Evolutionary conservation across 768 basidiomycete genomes (phyloP), one percentile per base, ranked within the genome.

Genomic region (Calocera viscosa): DNA sequence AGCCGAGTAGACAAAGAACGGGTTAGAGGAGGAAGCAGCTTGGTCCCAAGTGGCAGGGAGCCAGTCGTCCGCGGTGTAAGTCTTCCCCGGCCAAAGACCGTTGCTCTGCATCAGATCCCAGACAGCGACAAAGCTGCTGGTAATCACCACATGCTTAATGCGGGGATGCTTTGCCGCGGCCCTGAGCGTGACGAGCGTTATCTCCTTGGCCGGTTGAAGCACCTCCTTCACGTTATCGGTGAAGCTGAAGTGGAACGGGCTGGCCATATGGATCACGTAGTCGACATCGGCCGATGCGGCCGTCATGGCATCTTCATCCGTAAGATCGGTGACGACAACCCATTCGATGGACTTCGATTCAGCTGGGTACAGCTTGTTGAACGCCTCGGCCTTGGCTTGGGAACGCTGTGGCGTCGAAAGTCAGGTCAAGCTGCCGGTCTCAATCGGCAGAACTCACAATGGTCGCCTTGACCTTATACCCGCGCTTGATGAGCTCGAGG

Each of bases 131-230:
- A 72, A 71, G 63, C 71, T 73, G 32, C 70, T 68, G 24, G 71
- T 74, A 47, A 74, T 38, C 2, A 74, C 72, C 49, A 74, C 66
- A 35, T 70, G 71, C 68, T 74, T 72, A 47, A 75, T 68, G 2
- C 38, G 63, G 2, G 71, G 69, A 17, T 66, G 28, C 49, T 65
- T 43, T 1, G 67, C n/a, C 67, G 66, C 63, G 8, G 74, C 65
- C 33, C 53, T 60, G 30, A 60, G 43, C 8, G 30, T 19, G 30
- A 32, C 24, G 35, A 66, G 60, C 0, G 70, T 74, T 3, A 74
- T 71, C 30, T 69, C 49, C 34, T 71, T 67, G 0, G 74, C 74
- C 2, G 74, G 74, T 11, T 66, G 40, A 16, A 72, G 63, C 39
- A 72, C 19, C 19, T 73, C 68, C 32, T 22, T 66, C 5, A 28